Base-by-base conservation (phyloP, 2,329 filamentous ascomycete species). In the Exserohilum turcica region DNA sequence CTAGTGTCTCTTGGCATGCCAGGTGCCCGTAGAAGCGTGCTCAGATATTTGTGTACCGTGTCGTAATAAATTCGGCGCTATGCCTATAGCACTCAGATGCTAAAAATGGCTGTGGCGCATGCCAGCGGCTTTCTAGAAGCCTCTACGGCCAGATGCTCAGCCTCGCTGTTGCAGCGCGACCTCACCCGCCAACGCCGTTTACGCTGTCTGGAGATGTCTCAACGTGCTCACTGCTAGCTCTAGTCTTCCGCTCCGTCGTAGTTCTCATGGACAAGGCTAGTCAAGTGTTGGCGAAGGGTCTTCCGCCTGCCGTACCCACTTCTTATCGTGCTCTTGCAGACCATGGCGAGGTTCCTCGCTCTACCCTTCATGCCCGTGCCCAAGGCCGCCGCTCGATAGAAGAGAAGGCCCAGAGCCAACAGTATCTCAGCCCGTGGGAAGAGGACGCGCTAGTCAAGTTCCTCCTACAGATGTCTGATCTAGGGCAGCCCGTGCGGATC, bases 371-470 rank as follows among this genome's bases (percentile, higher is more conserved):
- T 48, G 28, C 63, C 47, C 57, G 64, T 58, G 56, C 47, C 35
- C 55, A 48, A 27, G 61, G 67, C 15, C 65, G 64, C 40, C 64
- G 15, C 38, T 73, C 63, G 24, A 65, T 31, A 49, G 52, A 71
- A 57, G 53, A 59, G 31, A 70, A 67, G 48, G 68, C 62, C 40
- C 21, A 68, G 50, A 44, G 60, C 57, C 48, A 68, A 60, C 61
- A 65, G 56, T 73, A 71, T 43, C 66, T 71, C 13, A 63, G 52
- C 32, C 60, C 51, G 8, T 43, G n/a, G 16, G 60, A 72, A 59
- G 65, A 70, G 60, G 59, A 67, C 44, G 66, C 64, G 12, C 43
- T 72, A 15, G 53, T 59, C 10, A 40, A 51, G 32, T 59, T 56
- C 50, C 28, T 57, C 10, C 50, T 64, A 55, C 56, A 48, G 47